Percentiles rank a stretch among this genome's conserved stretches.
phyloP scores from a whole-genome alignment of 2,329 filamentous ascomycete genomes.

The Sclerotinia nivalis region DNA sequence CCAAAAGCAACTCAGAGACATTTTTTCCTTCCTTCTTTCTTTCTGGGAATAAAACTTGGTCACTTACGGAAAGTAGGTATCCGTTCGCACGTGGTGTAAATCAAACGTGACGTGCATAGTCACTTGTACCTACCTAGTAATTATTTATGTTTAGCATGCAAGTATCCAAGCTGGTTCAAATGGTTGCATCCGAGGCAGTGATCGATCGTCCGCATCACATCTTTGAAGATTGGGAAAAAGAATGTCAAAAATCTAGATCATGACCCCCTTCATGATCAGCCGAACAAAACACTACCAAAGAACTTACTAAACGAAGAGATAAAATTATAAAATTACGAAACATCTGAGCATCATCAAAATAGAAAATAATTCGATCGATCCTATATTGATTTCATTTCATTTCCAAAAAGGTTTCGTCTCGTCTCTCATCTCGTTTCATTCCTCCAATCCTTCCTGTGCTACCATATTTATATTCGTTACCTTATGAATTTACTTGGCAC shows the following conservation, averaged over 20 bases:
- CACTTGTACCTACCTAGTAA: slow-evolving; percentile 4
- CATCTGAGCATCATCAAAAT: not conserved
- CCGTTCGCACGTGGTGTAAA: slow-evolving; percentile 17
- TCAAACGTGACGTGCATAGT: slow-evolving; percentile 23
- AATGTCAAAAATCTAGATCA: not conserved
- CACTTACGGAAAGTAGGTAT: slow-evolving; percentile 17
- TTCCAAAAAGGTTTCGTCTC: slow-evolving; percentile 8
- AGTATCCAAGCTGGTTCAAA: slow-evolving; percentile 1
- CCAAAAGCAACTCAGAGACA: not conserved
- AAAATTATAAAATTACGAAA: not conserved
- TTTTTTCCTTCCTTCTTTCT: not conserved
- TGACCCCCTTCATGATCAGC: not conserved
- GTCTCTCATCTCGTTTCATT: slow-evolving; percentile 16
- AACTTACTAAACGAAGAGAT: not conserved
- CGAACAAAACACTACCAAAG: not conserved
- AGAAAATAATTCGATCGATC: not conserved
- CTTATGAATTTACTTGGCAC: not conserved
- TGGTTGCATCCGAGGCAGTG: slow-evolving; percentile 5
- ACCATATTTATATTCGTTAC: not conserved
- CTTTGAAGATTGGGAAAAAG: not conserved
- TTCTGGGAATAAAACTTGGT: not conserved
- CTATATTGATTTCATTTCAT: not conserved
- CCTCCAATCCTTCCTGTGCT: slow-evolving; percentile 17
- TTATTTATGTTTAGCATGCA: slow-evolving; percentile 15
- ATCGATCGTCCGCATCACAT: slow-evolving; percentile 1